Conservation (phyloP, 1,139 yeast genomes). For the Nakaseomyces glabratus region DNA sequence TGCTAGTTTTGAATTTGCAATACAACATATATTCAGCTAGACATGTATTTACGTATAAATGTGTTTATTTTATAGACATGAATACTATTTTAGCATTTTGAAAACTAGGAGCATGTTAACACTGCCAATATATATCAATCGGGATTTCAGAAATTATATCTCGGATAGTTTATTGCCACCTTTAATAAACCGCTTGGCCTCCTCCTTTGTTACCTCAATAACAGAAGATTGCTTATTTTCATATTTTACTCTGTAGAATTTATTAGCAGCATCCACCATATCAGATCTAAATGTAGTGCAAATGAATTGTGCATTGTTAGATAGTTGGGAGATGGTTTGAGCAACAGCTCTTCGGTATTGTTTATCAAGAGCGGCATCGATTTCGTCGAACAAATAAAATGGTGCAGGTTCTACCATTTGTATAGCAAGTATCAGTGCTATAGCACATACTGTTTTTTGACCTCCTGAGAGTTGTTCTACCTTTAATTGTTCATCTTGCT, state of each 20-base stretch:
- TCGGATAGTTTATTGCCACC: conserved; percentile 34
- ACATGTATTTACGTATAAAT: too few species aligned
- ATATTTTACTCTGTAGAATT: conserved; percentile 80
- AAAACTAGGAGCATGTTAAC: too few species aligned
- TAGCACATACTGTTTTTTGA: conserved; percentile 90
- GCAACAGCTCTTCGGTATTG: conserved; percentile 91
- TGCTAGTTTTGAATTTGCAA: too few species aligned
- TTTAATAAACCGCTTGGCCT: conserved; percentile 75
- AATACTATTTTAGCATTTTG: too few species aligned
- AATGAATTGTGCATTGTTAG: conserved; percentile 72
- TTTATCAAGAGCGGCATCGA: conserved; percentile 90
- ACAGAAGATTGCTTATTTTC: conserved; percentile 77
- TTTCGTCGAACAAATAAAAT: conserved; percentile 88
- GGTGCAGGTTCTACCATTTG: conserved; percentile 97
- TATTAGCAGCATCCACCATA: conserved; percentile 79
- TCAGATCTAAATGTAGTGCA: conserved; percentile 96
- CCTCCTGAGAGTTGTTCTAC: conserved; percentile 95
- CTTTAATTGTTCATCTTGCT: conserved; percentile 74
- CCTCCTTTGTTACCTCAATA: conserved; percentile 56
- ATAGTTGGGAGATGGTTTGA: conserved; percentile 53
- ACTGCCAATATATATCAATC: too few species aligned
- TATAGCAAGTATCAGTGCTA: conserved; percentile 84
- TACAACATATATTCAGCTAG: too few species aligned
- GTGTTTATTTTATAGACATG: too few species aligned
- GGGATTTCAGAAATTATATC: conserved; percentile 12